Base-by-base conservation (phyloP, 2,329 filamentous ascomycete genomes). In the Huntiella bhutanensis region DNA sequence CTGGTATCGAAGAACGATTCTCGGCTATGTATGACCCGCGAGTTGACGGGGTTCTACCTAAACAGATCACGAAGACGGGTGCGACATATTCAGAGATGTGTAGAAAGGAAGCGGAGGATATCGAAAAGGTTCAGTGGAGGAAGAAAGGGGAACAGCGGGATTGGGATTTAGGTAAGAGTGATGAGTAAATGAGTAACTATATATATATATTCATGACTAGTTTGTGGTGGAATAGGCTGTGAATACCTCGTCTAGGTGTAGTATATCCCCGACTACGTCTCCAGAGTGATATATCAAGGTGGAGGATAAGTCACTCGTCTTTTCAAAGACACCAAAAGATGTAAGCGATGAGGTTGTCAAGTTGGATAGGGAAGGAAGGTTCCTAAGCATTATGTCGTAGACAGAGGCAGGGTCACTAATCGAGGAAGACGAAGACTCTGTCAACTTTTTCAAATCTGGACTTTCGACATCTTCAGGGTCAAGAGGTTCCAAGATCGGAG, bases 1-100 rank as follows among this genome's bases (percentile, higher is more conserved):
- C 77, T 19, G 76, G 73, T 7, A 92, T 95, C 53, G 86, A 95
- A 56, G 67, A 71, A 17, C 82, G 82, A 45, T 96, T 95, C 59
- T 77, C 80, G 1, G 65, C 75, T 1, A 70, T 66, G 43, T 80
- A 80, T 53, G 67, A 75, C 49, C 70, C 71, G 0, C 68, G 60
- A 5, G 66, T 91, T 1, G 85, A 93, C 60, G 77, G 79, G 4
- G 68, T 84, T 47, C 73, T 80, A 35, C 85, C 93, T 57, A 75
- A 84, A n/a, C 74, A 83, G 53, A 78, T 77, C 53, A 44, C 36
- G 5, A 45, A 44, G 37, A 22, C 13, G 22, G 41, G 32, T 13
- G n/a, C 12, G 3, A 43, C 32, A 34, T 15, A 33, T 12, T 32
- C 17, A 16, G 19, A 43, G 32, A 32, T 34, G 2, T 16, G 11